Evolutionary conservation across 2,329 filamentous ascomycete species (phyloP).

Genomic region (Xylariales sp.): DNA sequence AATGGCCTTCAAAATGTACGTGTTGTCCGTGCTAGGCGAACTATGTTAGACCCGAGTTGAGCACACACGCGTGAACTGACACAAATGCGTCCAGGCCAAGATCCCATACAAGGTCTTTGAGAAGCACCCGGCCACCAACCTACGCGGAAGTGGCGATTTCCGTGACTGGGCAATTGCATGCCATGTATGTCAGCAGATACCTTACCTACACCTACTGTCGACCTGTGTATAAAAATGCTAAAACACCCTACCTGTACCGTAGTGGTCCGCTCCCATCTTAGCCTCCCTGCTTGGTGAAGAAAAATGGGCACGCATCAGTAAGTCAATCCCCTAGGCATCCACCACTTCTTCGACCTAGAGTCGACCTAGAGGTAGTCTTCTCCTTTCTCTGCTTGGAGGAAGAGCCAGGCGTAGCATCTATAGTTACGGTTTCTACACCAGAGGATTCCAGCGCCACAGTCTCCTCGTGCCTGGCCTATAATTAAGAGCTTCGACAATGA

Average conservation of each 20-base stretch:
- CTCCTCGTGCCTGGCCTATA: too few relatives aligned
- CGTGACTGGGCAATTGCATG: conserved; percentile 21
- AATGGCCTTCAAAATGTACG: conserved; percentile 17
- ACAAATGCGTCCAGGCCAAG: conserved; percentile 11
- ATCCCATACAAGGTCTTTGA: conserved; percentile 19
- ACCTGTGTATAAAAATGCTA: too few relatives aligned
- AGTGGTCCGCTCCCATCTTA: conserved; percentile 17
- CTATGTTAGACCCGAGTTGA: background rate
- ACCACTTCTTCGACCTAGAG: too few relatives aligned
- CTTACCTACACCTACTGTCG: too few relatives aligned
- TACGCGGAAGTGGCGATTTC: conserved; percentile 7
- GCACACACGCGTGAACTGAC: background rate
- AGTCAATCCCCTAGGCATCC: too few relatives aligned
- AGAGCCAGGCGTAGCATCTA: too few relatives aligned
- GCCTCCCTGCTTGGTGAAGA: conserved; percentile 13
- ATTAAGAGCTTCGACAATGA: too few relatives aligned
- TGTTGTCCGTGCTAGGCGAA: background rate
- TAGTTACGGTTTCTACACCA: too few relatives aligned
- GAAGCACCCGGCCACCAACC: conserved; percentile 9
- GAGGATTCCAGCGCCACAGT: too few relatives aligned
- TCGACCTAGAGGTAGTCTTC: too few relatives aligned
- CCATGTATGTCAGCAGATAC: conserved; percentile 12
- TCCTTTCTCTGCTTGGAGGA: too few relatives aligned
- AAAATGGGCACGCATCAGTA: conserved; percentile 16
- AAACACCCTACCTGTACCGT: too few relatives aligned